A percentile compares a stretch with the other conserved stretches of the same genome.
phyloP scores from a whole-genome alignment of 352 stramenopile genomes.

The Globisporangium takayamanum region DNA sequence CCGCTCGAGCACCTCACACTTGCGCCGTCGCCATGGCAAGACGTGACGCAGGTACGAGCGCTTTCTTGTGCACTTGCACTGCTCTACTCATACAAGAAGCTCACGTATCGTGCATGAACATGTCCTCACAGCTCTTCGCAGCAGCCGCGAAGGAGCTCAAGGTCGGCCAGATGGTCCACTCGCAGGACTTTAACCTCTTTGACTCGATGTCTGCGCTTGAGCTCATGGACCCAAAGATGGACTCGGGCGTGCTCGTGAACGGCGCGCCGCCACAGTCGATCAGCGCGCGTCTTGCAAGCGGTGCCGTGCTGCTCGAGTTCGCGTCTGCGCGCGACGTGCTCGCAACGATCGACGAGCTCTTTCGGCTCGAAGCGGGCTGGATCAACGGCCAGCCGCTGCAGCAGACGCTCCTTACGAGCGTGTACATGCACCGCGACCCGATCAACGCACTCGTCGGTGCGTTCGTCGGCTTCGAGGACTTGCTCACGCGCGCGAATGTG shows the following conservation, averaged over 20 bases:
- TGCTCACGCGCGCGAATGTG: conserved; percentile 20
- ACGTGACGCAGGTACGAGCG: conserved; percentile 42
- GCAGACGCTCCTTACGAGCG: conserved; percentile 86
- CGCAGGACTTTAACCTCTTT: conserved; percentile 86
- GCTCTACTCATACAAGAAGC: background rate
- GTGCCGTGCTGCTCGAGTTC: conserved; percentile 48
- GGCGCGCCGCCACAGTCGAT: conserved; percentile 50
- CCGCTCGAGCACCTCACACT: conserved; percentile 27
- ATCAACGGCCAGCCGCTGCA: conserved; percentile 76
- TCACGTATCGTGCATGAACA: background rate
- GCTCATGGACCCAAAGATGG: conserved; percentile 93
- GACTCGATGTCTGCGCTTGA: conserved; percentile 94
- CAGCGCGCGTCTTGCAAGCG: conserved; percentile 34
- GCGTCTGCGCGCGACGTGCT: conserved; percentile 58
- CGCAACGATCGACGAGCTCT: conserved; percentile 70
- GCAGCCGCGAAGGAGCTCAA: conserved; percentile 69
- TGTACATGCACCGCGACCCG: conserved; percentile 82
- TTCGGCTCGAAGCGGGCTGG: conserved; percentile 75
- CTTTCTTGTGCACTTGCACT: background rate
- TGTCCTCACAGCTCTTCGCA: conserved; percentile 7
- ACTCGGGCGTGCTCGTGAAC: conserved; percentile 84
- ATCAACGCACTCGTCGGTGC: conserved; percentile 60
- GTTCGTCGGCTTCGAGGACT: conserved; percentile 15
- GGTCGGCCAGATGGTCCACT: conserved; percentile 71
- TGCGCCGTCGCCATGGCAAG: conserved; percentile 23